phyloP scores from a whole-genome alignment of 2,329 filamentous ascomycete species.

The Aspergillus brasiliensis region DNA sequence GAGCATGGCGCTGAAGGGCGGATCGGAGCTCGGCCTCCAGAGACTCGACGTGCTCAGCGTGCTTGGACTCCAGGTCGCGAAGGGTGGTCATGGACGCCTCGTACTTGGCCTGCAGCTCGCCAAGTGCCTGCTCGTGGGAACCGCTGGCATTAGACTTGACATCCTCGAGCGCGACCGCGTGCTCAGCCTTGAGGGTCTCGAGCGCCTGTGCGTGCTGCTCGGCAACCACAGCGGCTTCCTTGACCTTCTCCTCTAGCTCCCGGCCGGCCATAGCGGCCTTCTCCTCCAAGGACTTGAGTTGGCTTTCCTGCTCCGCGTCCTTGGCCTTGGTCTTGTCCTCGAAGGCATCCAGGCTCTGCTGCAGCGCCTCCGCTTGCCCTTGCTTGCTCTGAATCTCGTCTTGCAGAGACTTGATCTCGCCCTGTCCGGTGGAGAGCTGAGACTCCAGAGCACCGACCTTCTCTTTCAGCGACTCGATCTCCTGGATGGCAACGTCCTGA shows the following conservation, averaged over 20 bases:
- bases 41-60: conserved; percentile 34
- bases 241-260: conserved; percentile 38
- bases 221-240: conserved; percentile 30
- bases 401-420: conserved; percentile 38
- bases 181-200: conserved; percentile 36
- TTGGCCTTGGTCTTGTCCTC: conserved; percentile 43
- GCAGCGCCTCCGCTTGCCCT: conserved; percentile 39
- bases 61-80: conserved; percentile 32
- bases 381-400: conserved; percentile 39
- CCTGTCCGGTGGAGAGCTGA: conserved; percentile 32
- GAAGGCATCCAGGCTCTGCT: conserved; percentile 39
- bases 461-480: conserved; percentile 39
- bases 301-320: conserved; percentile 37
- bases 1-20: conserved; percentile 25
- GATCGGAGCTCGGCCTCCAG: conserved; percentile 29
- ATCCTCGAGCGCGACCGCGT: conserved; percentile 39
- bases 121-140: conserved; percentile 33
- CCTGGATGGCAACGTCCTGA: conserved; percentile 36
- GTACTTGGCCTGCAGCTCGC: conserved; percentile 37
- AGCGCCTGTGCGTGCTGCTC: conserved; percentile 39
- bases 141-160: conserved; percentile 32
- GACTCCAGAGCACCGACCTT: conserved; percentile 38
- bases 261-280: conserved; percentile 36
- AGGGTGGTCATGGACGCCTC: conserved; percentile 34
- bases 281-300: conserved; percentile 37